Evolutionary conservation across 331 rosid genomes (phyloP).

Genomic region (Pyrus hybrid): DNA sequence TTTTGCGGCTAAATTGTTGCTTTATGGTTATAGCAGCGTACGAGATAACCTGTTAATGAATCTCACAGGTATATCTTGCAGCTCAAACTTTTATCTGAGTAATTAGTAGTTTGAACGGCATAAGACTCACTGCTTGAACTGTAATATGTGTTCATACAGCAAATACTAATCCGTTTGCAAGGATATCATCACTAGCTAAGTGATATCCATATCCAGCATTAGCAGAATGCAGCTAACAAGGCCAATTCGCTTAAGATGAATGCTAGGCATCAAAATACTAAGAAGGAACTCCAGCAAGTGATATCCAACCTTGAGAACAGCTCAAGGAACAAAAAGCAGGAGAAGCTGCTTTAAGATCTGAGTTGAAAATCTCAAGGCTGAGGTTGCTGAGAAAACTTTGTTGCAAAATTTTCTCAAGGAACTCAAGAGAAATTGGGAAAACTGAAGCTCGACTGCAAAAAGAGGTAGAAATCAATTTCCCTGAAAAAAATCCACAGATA

Average conservation of each 20-base stretch:
- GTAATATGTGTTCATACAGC: too few species aligned
- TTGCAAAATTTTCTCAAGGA: conserved; percentile 51
- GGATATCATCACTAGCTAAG: too few species aligned
- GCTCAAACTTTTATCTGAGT: too few species aligned
- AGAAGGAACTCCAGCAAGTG: conserved; percentile 60
- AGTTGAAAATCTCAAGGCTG: conserved; percentile 60
- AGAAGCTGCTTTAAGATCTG: conserved; percentile 49
- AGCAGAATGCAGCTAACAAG: too few species aligned
- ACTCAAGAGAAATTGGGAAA: conserved; percentile 42
- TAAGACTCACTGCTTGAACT: too few species aligned
- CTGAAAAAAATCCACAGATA: background rate
- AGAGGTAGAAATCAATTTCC: conserved; percentile 43
- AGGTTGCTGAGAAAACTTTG: conserved; percentile 48
- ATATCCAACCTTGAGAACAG: conserved; percentile 55
- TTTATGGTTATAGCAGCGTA: background rate
- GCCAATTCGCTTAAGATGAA: too few species aligned
- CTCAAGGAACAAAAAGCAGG: conserved; percentile 53
- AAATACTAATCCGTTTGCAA: too few species aligned
- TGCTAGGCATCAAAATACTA: conserved; percentile 44
- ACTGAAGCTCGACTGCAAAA: conserved; percentile 51
- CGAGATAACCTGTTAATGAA: too few species aligned
- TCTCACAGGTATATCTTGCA: too few species aligned
- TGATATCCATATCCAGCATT: too few species aligned
- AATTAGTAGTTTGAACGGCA: too few species aligned
- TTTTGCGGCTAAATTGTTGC: background rate